Percentiles rank a stretch among this genome's conserved stretches.
phyloP scores from a whole-genome alignment of 306 rosid species.

The Mimosa bimucronata region DNA sequence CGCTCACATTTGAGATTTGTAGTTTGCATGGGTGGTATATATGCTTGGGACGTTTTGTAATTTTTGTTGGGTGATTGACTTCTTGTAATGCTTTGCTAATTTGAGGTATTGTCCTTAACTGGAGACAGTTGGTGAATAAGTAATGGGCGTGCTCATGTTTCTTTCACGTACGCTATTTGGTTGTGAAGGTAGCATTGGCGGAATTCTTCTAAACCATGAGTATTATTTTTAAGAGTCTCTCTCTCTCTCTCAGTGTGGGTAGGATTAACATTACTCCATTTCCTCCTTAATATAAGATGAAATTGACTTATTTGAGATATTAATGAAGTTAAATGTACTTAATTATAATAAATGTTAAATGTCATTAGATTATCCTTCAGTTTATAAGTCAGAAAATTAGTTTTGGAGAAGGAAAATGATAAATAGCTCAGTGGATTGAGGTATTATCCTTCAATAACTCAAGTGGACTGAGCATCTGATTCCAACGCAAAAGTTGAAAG shows the following conservation, averaged over 20 bases:
- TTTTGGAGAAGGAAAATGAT: no score
- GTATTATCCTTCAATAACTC: no score
- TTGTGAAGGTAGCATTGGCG: not conserved
- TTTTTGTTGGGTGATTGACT: not conserved
- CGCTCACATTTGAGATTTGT: not conserved
- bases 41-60: not conserved
- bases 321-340: no score
- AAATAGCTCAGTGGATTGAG: no score
- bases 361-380: no score
- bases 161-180: not conserved
- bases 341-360: no score
- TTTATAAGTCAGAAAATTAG: no score
- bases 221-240: not conserved
- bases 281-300: no score
- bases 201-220: not conserved
- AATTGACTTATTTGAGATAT: no score
- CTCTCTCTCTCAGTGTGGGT: not conserved
- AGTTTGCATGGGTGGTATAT: not conserved
- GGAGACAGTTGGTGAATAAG: not conserved
- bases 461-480: not conserved
- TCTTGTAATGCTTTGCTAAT: slow-evolving; percentile 3
- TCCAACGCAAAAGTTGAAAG: not conserved
- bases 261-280: not conserved
- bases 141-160: not conserved
- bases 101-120: not conserved